Evolutionary conservation across 306 rosid species (phyloP).

Genomic region (Quercus dentata): DNA sequence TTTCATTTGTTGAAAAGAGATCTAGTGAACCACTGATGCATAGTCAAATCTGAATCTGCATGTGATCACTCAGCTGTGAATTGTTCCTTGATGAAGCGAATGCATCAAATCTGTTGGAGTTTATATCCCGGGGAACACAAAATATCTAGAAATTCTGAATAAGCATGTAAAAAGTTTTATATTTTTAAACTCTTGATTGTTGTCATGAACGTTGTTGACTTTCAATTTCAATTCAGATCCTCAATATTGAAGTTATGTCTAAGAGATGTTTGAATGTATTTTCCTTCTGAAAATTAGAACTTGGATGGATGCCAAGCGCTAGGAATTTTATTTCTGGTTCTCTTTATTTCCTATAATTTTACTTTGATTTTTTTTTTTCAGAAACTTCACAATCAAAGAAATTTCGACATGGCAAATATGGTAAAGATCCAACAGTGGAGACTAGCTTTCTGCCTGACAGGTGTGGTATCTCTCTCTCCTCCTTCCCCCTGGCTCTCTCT

Average conservation of each 20-base stretch:
- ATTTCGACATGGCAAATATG: slow-evolving; percentile 56
- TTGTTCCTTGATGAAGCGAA: too few relatives aligned
- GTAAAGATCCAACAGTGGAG: slow-evolving; percentile 97
- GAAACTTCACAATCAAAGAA: slow-evolving; percentile 43
- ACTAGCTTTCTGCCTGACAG: slow-evolving; percentile 98
- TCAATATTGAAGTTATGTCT: neutral
- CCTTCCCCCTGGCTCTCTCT: neutral
- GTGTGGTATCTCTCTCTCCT: slow-evolving; percentile 38
- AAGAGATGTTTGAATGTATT: neutral
- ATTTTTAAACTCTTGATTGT: neutral
- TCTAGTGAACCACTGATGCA: too few relatives aligned
- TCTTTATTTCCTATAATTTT: neutral
- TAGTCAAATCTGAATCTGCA: too few relatives aligned
- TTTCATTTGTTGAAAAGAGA: too few relatives aligned
- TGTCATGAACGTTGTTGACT: neutral
- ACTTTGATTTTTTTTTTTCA: slow-evolving; percentile 19
- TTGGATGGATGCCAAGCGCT: neutral
- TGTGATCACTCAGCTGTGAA: too few relatives aligned
- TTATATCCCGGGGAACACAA: too few relatives aligned
- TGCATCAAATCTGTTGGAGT: too few relatives aligned
- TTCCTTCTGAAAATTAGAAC: neutral
- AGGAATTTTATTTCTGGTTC: slow-evolving; percentile 8
- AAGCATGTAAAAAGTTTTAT: too few relatives aligned
- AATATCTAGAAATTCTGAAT: too few relatives aligned
- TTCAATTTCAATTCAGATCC: neutral